These are phyloP conservation scores for Yamadazyma triangularis DNA, from an alignment of 1,139 yeast genomes.

Conservation along the genomic window DNA sequence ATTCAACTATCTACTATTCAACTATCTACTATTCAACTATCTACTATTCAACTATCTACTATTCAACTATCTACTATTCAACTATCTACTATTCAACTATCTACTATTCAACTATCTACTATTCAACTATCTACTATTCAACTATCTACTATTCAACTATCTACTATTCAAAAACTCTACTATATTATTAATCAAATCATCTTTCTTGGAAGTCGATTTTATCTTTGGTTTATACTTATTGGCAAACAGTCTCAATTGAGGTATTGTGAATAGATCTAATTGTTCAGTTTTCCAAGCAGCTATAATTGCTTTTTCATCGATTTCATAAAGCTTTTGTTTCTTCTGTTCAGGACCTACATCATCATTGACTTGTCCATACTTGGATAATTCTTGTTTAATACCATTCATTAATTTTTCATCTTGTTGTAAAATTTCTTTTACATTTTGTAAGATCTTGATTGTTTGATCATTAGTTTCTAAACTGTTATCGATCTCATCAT, in stretches of 20 bases:
- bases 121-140: too few relatives aligned
- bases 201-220: conserved; percentile 33
- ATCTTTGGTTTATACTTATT: conserved; percentile 28
- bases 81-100: too few relatives aligned
- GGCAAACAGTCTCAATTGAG: conserved; percentile 37
- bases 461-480: conserved; percentile 7
- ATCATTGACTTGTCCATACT: conserved; percentile 6
- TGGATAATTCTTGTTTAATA: conserved; percentile 14
- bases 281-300: conserved; percentile 35
- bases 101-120: too few relatives aligned
- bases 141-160: too few relatives aligned
- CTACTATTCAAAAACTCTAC: neutral
- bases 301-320: conserved; percentile 31
- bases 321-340: conserved; percentile 16
- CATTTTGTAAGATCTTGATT: conserved; percentile 3
- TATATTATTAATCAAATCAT: conserved; percentile 40
- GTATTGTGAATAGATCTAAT: conserved; percentile 32
- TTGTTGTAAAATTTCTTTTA: conserved; percentile 5
- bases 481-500: conserved; percentile 8
- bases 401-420: conserved; percentile 11
- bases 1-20: too few relatives aligned
- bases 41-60: too few relatives aligned
- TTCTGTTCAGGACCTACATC: conserved; percentile 15
- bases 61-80: too few relatives aligned
- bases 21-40: too few relatives aligned